Evolutionary conservation across 352 stramenopile species (phyloP), one percentile per base, ranked within the genome.

Genomic region (Salisapilia sapeloensis): DNA sequence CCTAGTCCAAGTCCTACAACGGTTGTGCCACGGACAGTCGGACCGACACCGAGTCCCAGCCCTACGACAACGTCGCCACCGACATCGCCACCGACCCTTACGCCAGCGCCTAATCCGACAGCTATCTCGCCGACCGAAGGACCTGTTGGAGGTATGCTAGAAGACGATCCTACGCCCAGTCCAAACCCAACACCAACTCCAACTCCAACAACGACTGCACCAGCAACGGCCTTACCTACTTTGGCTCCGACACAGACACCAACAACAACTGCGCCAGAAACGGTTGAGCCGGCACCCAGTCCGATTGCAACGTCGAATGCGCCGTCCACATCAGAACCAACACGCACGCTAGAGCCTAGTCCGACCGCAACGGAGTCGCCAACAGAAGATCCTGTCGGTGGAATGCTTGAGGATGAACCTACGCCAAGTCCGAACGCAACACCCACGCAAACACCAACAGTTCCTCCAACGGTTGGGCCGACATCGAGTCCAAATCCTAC

Each of bases 71-170:
- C 35, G 29, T 28, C 35, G 6, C 35, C 25, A 28, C 24, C 24
- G n/a, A n/a, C 24, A 28, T 12, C 24, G n/a, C 24, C 24, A 12
- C 24, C 24, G 9, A 9, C 24, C 24, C n/a, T n/a, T 9, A 28
- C 24, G 24, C 24, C 24, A 28, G 24, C 9, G 24, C 24, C 24
- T 9, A 28, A n/a, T n/a, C n/a, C n/a, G n/a, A n/a, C n/a, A n/a
- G n/a, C n/a, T n/a, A n/a, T n/a, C n/a, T n/a, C n/a, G n/a, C n/a
- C n/a, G n/a, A 28, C 24, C 9, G 24, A 28, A 28, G 24, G 9
- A 12, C 24, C 24, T 28, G 36, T 45, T 10, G 38, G 40, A 11
- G 11, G 40, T n/a, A 36, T 44, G 12, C 38, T n/a, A 29, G 40
- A 22, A 16, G 24, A 30, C 3, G 34, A 39, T 18, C 12, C 26